Conservation (phyloP, 768 basidiomycete genomes). For the Leccinum boreale region DNA sequence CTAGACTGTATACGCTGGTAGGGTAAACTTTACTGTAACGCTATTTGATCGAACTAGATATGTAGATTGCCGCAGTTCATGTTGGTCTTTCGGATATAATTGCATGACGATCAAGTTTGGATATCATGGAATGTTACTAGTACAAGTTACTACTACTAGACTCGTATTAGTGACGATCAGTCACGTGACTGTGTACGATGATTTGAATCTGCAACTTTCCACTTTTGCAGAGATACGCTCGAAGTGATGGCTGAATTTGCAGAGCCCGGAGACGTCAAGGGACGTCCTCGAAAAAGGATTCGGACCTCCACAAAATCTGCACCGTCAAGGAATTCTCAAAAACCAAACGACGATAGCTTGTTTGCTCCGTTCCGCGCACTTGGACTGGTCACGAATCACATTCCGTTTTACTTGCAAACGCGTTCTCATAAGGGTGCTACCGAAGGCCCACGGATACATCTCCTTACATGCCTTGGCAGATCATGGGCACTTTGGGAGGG, state of each 20-base stretch:
- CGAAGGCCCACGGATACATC: slow-evolving; percentile 76
- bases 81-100: background rate
- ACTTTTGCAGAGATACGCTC: background rate
- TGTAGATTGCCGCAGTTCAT: background rate
- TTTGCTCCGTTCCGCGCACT: slow-evolving; percentile 95
- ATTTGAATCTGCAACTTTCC: background rate
- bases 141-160: too few relatives aligned
- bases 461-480: slow-evolving; percentile 83
- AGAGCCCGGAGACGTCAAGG: slow-evolving; percentile 12
- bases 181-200: slow-evolving; percentile 11
- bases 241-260: slow-evolving; percentile 17
- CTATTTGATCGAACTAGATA: background rate
- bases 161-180: background rate
- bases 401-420: slow-evolving; percentile 86
- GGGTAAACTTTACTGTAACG: background rate
- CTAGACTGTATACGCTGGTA: background rate
- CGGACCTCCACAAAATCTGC: slow-evolving; percentile 10
- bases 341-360: slow-evolving; percentile 35
- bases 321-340: slow-evolving; percentile 3
- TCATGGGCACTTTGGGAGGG: slow-evolving; percentile 98
- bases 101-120: background rate
- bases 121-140: background rate
- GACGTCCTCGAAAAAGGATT: slow-evolving; percentile 26
- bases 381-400: slow-evolving; percentile 88
- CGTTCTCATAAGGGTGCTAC: slow-evolving; percentile 81